phyloP scores from a whole-genome alignment of 163 green algal species.

The Scenedesmus sp. region DNA sequence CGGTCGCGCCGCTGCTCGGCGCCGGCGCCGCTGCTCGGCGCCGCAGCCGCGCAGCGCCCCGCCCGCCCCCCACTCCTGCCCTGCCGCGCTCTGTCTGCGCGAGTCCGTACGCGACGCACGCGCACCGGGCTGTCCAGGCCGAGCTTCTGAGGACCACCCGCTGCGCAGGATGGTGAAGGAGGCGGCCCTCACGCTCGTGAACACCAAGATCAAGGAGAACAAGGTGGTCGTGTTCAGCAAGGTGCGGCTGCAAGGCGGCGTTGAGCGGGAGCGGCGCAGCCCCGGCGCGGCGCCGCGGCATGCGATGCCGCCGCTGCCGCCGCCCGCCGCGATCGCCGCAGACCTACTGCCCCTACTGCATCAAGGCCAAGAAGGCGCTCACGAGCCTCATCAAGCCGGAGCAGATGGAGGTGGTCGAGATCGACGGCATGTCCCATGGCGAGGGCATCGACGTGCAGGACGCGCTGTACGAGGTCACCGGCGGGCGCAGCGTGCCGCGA shows the following conservation, averaged over 20 bases:
- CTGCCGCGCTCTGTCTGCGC: no score
- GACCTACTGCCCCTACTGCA: slow-evolving; percentile 71
- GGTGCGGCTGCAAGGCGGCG: no score
- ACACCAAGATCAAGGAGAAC: slow-evolving; percentile 32
- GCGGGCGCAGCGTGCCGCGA: slow-evolving; percentile 62
- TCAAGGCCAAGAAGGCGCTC: slow-evolving; percentile 67
- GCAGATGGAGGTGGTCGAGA: slow-evolving; percentile 52
- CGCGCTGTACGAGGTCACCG: slow-evolving; percentile 59
- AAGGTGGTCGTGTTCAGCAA: no score
- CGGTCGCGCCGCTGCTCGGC: no score
- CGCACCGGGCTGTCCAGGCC: no score
- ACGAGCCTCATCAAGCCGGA: slow-evolving; percentile 41
- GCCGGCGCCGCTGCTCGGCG: no score
- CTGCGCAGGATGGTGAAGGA: slow-evolving; percentile 18
- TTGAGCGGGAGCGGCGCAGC: background rate
- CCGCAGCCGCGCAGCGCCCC: no score
- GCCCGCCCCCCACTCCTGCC: no score
- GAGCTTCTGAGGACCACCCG: no score
- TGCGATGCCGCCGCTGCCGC: background rate
- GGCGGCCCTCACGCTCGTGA: slow-evolving; percentile 7
- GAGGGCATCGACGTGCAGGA: slow-evolving; percentile 51
- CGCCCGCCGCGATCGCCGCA: slow-evolving; percentile 50
- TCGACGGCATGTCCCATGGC: slow-evolving; percentile 46
- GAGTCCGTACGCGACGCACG: no score
- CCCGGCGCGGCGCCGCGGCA: no score